Evolutionary conservation across 352 stramenopile species (phyloP).

Genomic region (Phytophthora litchii): DNA sequence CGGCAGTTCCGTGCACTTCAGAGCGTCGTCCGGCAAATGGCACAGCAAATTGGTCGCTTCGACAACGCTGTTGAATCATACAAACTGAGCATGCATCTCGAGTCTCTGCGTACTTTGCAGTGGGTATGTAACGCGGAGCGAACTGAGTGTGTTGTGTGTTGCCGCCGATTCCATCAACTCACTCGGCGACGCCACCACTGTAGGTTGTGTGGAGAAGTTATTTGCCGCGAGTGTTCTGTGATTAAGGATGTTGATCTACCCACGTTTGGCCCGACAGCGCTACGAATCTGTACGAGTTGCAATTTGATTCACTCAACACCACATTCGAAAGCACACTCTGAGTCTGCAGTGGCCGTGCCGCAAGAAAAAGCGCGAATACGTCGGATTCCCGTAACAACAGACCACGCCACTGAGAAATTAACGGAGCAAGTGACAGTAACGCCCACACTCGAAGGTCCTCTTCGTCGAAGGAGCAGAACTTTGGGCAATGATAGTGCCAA

Average conservation of each 20-base stretch:
- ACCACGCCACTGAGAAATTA: neutral
- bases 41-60: slow-evolving; percentile 52
- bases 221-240: slow-evolving; percentile 76
- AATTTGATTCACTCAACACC: slow-evolving; percentile 28
- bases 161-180: slow-evolving; percentile 68
- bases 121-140: slow-evolving; percentile 68
- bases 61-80: slow-evolving; percentile 69
- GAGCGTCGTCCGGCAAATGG: slow-evolving; percentile 62
- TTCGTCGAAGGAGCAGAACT: slow-evolving; percentile 15
- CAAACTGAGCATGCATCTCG: slow-evolving; percentile 60
- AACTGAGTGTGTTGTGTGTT: slow-evolving; percentile 67
- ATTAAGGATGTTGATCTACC: slow-evolving; percentile 76
- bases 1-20: slow-evolving; percentile 72
- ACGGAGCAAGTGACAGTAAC: slow-evolving; percentile 3
- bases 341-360: slow-evolving; percentile 22
- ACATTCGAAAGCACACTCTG: slow-evolving; percentile 24
- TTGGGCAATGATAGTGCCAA: slow-evolving; percentile 9
- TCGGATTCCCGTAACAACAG: slow-evolving; percentile 1
- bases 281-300: slow-evolving; percentile 73
- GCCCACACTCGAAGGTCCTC: slow-evolving; percentile 1
- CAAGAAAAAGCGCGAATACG: slow-evolving; percentile 21
- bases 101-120: slow-evolving; percentile 50
- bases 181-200: slow-evolving; percentile 75
- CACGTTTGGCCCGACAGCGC: slow-evolving; percentile 60
- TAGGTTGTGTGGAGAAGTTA: slow-evolving; percentile 75